phyloP scores from a whole-genome alignment of 441 rosid species.

The Theobroma grandiflorum region DNA sequence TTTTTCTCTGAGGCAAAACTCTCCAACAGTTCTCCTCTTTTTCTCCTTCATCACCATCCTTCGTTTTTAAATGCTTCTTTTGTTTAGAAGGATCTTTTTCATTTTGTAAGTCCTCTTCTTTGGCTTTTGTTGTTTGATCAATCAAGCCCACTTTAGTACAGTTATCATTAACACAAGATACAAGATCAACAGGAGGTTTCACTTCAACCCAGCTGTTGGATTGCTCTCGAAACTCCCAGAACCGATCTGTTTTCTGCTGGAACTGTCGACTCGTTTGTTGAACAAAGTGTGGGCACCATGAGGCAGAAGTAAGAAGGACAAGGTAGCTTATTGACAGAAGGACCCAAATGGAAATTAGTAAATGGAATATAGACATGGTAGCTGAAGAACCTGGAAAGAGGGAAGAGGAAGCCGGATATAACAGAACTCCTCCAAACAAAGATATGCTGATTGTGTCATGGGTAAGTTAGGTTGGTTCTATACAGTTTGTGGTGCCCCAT shows the following conservation, averaged over 20 bases:
- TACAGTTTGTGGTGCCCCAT: conserved; percentile 38
- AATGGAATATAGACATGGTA: conserved; percentile 45
- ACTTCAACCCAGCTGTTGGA: conserved; percentile 70
- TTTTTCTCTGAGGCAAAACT: conserved; percentile 59
- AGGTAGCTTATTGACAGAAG: conserved; percentile 35
- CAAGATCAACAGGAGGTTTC: conserved; percentile 63
- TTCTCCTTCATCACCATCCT: conserved; percentile 32
- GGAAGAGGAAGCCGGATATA: conserved; percentile 29
- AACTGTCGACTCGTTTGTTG: conserved; percentile 45
- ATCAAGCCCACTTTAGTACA: conserved; percentile 65
- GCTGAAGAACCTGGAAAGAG: conserved; percentile 24
- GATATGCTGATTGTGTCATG: conserved; percentile 41
- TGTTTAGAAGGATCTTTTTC: conserved; percentile 27
- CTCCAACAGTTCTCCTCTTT: conserved; percentile 30
- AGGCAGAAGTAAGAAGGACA: conserved; percentile 38
- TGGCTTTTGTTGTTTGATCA: conserved; percentile 24
- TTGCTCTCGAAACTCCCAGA: conserved; percentile 71
- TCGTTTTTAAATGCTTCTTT: conserved; percentile 26
- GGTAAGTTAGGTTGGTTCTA: conserved; percentile 29
- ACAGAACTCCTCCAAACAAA: conserved; percentile 36
- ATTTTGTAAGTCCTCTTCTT: conserved; percentile 33
- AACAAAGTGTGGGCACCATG: conserved; percentile 50
- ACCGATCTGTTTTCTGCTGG: conserved; percentile 65
- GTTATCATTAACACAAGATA: conserved; percentile 63
- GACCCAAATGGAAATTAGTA: conserved; percentile 41